phyloP scores from a whole-genome alignment of 2,329 filamentous ascomycete genomes.

The Alternaria conjuncta region DNA sequence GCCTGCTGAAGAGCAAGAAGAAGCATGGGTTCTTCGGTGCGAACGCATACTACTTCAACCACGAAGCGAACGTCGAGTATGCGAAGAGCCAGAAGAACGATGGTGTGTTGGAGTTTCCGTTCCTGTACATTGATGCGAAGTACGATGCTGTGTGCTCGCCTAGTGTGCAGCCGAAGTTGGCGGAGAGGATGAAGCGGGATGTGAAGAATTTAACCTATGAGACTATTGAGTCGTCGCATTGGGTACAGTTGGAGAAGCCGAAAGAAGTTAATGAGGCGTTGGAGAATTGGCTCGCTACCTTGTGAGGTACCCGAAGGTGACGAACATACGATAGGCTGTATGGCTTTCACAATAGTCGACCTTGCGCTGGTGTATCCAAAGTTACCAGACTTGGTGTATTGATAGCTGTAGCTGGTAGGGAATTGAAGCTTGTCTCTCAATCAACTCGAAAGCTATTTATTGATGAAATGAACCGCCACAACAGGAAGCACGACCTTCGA shows the following conservation, averaged over 20 bases:
- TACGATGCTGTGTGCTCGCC: conserved; percentile 48
- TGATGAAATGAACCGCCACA: too few relatives aligned
- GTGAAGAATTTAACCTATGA: conserved; percentile 52
- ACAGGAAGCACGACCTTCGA: neutral
- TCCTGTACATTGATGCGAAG: conserved; percentile 50
- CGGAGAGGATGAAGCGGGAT: conserved; percentile 43
- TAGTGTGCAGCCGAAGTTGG: conserved; percentile 38
- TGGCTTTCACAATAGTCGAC: too few relatives aligned
- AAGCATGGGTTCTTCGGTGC: conserved; percentile 51
- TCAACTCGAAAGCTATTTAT: too few relatives aligned
- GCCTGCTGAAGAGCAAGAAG: conserved; percentile 46
- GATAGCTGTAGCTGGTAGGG: neutral
- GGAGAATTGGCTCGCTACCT: conserved; percentile 28
- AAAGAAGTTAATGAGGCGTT: conserved; percentile 30
- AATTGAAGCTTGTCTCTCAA: neutral
- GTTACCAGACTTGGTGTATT: neutral
- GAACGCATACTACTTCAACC: conserved; percentile 54
- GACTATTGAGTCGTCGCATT: conserved; percentile 50
- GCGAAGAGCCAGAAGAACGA: conserved; percentile 48
- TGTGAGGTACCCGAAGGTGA: neutral
- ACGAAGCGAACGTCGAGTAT: conserved; percentile 52
- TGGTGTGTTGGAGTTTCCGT: conserved; percentile 42
- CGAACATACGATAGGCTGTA: neutral
- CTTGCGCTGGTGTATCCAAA: too few relatives aligned
- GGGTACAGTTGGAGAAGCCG: conserved; percentile 38